Evolutionary conservation across 805 yeast species (phyloP), one percentile per base, ranked within the genome.

Genomic region (Starmerella khaoyaiensis): DNA sequence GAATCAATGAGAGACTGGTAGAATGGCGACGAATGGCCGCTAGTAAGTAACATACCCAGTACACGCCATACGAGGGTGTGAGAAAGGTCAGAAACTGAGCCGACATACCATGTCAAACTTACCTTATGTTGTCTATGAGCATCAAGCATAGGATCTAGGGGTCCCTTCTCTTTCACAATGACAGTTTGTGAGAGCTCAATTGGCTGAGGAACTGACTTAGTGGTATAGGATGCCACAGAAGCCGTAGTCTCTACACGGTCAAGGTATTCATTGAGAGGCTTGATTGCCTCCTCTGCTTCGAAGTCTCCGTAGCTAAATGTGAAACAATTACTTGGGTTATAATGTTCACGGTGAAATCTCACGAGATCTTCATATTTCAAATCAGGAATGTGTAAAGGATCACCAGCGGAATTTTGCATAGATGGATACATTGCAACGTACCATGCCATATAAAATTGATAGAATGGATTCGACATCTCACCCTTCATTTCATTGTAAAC

Each of bases 401-500:
- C 94, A 40, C 98, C 98, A 22, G 96, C 98, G 2, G 94, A 78
- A 59, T 83, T 83, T 53, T 83, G 70, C 50, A 90, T 63, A 7
- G 86, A 71, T 2, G 94, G 90, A 51, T 83, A 90, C 10, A 90
- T 69, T 6, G 80, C 62, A 58, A 82, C 80, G 53, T 80, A 83
- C 63, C 76, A 87, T 45, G 76, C 72, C 52, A 77, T 81, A 72
- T 86, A 87, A 55, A 69, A 84, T 45, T 76, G 70, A 57, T 90
- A 90, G 3, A 86, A 72, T 0, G 94, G 72, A 56, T 83, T 87
- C 0, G 94, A 79, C 54, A 82, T 72, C 59, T 87, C 96, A 7
- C 98, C 98, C 59, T 90, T 90, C 98, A 90, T 90, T 61, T 90
- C 98, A 55, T 90, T 90, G 57, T 80, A 90, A 2, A 90, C 98